phyloP scores from a whole-genome alignment of 176 grass and related monocot genomes.

The Aegilops speltoides region DNA sequence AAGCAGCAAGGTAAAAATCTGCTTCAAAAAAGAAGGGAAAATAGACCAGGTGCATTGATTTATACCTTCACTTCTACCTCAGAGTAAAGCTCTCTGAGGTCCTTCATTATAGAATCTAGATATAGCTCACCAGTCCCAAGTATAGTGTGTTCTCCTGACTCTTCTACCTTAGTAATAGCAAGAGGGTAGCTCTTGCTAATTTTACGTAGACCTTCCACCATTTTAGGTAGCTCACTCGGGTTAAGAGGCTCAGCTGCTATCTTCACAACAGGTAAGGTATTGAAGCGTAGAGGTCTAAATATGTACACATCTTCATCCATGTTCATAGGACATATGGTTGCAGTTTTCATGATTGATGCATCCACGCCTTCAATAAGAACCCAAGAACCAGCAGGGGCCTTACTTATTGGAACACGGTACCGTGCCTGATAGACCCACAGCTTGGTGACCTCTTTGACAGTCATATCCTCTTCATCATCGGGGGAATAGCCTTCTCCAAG shows the following conservation, averaged over 20 bases:
- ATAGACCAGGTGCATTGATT: background rate
- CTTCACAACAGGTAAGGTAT: conserved; percentile 90
- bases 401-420: conserved; percentile 88
- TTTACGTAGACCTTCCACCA: conserved; percentile 97
- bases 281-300: conserved; percentile 93
- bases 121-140: conserved; percentile 91
- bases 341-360: conserved; percentile 99
- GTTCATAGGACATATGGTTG: conserved; percentile 87
- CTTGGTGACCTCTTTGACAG: conserved; percentile 97
- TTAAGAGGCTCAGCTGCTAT: conserved; percentile 97
- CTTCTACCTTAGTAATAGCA: conserved; percentile 97
- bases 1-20: background rate
- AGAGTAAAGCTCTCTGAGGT: conserved; percentile 96
- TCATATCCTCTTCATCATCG: conserved; percentile 99
- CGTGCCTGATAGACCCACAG: conserved; percentile 98
- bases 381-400: conserved; percentile 94
- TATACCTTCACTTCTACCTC: conserved; percentile 99
- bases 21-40: conserved; percentile 3
- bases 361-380: conserved; percentile 99
- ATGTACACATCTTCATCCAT: conserved; percentile 96
- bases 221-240: conserved; percentile 96
- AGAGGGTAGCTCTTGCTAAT: conserved; percentile 99
- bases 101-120: conserved; percentile 99
- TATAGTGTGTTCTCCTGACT: conserved; percentile 96
- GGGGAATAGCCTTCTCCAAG: conserved; percentile 98